These are phyloP conservation scores for Erigeron philadelphicus DNA, from an alignment of 140 eudicot genomes.

Conservation along the genomic window DNA sequence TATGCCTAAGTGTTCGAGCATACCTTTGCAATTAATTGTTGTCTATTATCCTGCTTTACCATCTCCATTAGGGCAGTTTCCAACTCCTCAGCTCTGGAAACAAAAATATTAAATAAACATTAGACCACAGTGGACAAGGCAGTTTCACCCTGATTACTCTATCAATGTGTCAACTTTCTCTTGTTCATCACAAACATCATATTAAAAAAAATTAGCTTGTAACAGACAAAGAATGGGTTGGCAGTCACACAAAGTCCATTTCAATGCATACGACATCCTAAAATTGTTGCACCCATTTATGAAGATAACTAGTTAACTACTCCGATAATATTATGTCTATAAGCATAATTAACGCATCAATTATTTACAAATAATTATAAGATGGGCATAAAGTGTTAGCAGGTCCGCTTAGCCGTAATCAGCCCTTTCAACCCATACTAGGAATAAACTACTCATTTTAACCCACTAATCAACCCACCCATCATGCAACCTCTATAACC, in stretches of 20 bases:
- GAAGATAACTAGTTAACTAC: background rate
- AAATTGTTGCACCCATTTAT: background rate
- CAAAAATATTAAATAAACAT: conserved; percentile 6
- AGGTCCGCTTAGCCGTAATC: background rate
- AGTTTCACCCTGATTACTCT: background rate
- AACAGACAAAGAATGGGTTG: background rate
- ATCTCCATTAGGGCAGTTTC: conserved; percentile 98
- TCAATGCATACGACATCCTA: background rate
- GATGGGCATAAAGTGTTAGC: background rate
- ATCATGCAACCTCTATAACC: background rate
- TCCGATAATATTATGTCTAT: background rate
- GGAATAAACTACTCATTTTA: too few relatives aligned
- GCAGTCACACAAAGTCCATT: background rate
- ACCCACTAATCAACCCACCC: too few relatives aligned
- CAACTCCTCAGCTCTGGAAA: conserved; percentile 87
- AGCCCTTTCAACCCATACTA: background rate
- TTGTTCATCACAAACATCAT: background rate
- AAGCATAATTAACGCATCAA: background rate
- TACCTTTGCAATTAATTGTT: conserved; percentile 81
- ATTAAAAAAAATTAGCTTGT: background rate
- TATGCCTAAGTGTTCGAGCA: background rate
- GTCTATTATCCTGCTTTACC: conserved; percentile 89
- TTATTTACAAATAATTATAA: background rate
- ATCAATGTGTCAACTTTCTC: background rate
- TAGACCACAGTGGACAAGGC: background rate